Evolutionary conservation across 164 flowering plant species (phyloP), one percentile per base, ranked within the genome.

Genomic region (Chimonanthus salicifolius): DNA sequence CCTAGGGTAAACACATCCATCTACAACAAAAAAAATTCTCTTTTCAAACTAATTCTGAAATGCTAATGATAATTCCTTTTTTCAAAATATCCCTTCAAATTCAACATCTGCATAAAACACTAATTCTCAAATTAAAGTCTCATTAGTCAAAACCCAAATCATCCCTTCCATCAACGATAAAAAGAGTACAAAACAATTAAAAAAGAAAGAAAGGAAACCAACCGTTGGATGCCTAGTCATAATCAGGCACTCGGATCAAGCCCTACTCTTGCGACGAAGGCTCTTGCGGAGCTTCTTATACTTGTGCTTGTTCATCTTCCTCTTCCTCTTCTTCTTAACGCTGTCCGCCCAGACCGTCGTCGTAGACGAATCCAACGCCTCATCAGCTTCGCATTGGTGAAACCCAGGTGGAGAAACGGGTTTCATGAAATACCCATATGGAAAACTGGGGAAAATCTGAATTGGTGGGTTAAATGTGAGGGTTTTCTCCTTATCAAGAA

Each of bases 281-380:
- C 79, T 74, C 82, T 85, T 83, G 80, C 80, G 74, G 10, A 83
- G 83, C 81, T 86, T 86, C 76, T 71, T 78, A 68, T 82, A 82
- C 80, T 85, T 85, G 78, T 85, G 88, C 78, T 85, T 85, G 82
- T 85, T 85, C 88, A 85, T 85, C 84, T 84, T 85, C 84, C 67
- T 82, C 83, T 85, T 85, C 77, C 88, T 75, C 85, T 85, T 85
- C 83, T 85, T 85, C 84, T 85, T 84, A 60, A 84, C 86, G 74
- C 88, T 84, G 63, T 85, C 86, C 2, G 88, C 87, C 83, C 85
- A 79, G 45, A 80, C 15, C 20, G 65, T 44, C 48, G 71, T 44
- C 51, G 71, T 73, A 1, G 21, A 5, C 20, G 20, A 6, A 4
- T 74, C 83, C 62, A 20, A 74, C 2, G 15, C 70, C 43, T 13